Evolutionary conservation across 202 grass and related monocot genomes (phyloP), one percentile per base, ranked within the genome.

Genomic region (Miscanthus sacchariflorus): DNA sequence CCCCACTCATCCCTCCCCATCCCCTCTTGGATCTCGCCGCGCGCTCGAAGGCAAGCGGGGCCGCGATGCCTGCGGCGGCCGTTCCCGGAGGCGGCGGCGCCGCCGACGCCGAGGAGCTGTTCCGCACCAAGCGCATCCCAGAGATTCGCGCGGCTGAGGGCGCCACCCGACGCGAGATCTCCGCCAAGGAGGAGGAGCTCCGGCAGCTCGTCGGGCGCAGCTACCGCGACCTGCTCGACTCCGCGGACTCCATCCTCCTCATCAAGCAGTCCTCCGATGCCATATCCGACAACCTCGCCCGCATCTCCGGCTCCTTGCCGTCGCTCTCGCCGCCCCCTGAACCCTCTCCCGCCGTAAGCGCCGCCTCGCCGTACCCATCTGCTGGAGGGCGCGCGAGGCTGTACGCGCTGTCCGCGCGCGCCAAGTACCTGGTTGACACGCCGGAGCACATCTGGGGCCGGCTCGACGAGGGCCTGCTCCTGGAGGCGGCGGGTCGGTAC

Each of bases 401-500:
- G 9, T 97, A 95, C 70, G 75, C 90, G 5, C 80, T 90, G 2
- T 90, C 93, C 1, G 92, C 94, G 38, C 90, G 97, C 14, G 91
- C 94, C 75, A 99, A 99, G 91, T 99, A 99, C 83, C 87, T 99
- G 13, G 94, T 99, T 17, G 97, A 99, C 89, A 97, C 97, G 9
- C 94, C 97, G 19, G 97, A 99, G 88, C 94, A 97, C 88, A 99
- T 99, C 72, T 99, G 97, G 97, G 97, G 97, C 5, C 90, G 94
- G 45, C 92, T 99, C 14, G 97, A 99, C 71, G 94, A 99, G 74
- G 90, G 93, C 30, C 76, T 95, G 80, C 93, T 99, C 68, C 93
- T 93, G 36, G 97, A 99, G 87, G 94, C 94, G 68, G 93, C 94
- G 48, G 91, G 97, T 18, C 93, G 97, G 68, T 97, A 97, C 84